Percentiles rank a stretch among this genome's conserved stretches.
These are phyloP conservation scores for Magnaporthales sp. DNA, from an alignment of 2,329 filamentous ascomycete species.

Conservation along the genomic window DNA sequence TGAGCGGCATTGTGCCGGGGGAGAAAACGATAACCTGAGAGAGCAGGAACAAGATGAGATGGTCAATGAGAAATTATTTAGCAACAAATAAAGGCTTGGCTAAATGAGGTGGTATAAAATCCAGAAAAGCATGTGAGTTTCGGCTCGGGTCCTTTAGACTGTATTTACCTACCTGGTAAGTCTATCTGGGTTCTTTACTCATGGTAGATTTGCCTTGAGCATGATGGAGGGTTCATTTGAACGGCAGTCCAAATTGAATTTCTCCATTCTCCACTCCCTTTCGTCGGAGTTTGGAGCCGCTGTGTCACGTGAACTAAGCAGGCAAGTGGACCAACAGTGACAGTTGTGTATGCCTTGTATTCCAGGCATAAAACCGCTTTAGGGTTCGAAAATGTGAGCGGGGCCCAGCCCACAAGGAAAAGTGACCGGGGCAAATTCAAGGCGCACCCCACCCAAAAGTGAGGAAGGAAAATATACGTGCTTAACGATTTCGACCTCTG, in stretches of 20 bases:
- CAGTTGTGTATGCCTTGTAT: not conserved
- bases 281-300: not conserved
- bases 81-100: not conserved
- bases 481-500: not conserved
- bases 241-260: no score
- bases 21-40: not conserved
- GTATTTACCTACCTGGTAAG: not conserved
- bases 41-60: not conserved
- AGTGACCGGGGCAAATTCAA: not conserved
- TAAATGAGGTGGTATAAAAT: not conserved
- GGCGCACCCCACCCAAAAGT: slow-evolving; percentile 5
- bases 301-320: not conserved
- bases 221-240: not conserved
- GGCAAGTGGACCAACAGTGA: not conserved
- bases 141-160: not conserved
- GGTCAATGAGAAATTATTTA: not conserved
- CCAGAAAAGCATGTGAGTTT: not conserved
- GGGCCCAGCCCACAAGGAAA: slow-evolving; percentile 3
- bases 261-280: not conserved
- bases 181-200: not conserved
- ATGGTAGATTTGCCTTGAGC: not conserved
- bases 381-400: slow-evolving; percentile 2
- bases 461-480: not conserved
- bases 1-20: not conserved
- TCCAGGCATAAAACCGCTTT: not conserved